phyloP scores from a whole-genome alignment of 2,329 filamentous ascomycete species.

The Fusarium torreyae region DNA sequence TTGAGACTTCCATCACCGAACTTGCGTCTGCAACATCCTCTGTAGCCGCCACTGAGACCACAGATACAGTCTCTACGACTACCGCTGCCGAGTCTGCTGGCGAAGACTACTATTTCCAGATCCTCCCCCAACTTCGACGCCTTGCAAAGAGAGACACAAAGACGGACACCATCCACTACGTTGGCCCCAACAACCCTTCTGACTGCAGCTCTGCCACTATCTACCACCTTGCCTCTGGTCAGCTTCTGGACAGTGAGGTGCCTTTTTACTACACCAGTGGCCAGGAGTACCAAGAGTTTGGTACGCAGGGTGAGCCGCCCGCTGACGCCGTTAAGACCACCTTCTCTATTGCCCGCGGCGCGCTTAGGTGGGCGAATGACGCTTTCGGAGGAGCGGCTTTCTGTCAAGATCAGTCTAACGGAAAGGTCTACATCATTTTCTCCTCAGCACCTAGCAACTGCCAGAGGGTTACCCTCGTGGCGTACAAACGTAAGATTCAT shows the following conservation, averaged over 20 bases:
- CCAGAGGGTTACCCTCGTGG: not conserved
- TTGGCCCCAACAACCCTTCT: not conserved
- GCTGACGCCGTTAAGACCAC: not conserved
- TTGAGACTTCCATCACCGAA: no score
- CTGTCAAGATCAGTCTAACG: conserved; percentile 3
- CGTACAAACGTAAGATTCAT: no score
- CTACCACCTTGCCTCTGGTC: not conserved
- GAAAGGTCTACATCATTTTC: conserved; percentile 14
- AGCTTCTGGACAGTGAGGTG: not conserved
- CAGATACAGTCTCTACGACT: no score
- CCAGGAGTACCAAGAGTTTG: not conserved
- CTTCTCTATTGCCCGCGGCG: not conserved
- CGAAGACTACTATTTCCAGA: no score
- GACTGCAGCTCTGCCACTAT: not conserved
- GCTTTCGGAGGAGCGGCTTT: not conserved
- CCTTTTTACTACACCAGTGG: not conserved
- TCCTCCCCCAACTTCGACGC: no score
- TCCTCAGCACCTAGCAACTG: not conserved
- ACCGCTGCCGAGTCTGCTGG: no score
- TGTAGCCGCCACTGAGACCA: not conserved
- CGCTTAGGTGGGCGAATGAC: not conserved
- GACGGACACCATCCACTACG: no score
- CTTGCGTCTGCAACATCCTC: not conserved
- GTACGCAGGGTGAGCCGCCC: not conserved
- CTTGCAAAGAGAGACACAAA: no score